Conservation (phyloP, 208 protist species). For the Leishmania guyanensis region DNA sequence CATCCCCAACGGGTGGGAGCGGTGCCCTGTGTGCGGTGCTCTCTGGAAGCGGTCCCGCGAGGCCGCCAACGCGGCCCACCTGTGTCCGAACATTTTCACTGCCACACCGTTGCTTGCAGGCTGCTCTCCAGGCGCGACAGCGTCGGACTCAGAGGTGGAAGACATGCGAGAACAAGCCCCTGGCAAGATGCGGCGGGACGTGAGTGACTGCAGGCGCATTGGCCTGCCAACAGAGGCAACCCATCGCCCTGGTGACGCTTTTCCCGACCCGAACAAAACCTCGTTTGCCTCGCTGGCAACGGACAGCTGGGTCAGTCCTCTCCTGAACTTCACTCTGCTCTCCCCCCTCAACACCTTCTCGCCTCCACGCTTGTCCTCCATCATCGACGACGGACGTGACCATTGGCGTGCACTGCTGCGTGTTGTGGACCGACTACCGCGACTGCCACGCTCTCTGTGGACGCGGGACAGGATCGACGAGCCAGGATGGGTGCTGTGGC, state of each 20-base stretch:
- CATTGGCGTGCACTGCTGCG: slow-evolving; percentile 39
- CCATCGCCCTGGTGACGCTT: slow-evolving; percentile 49
- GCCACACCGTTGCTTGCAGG: neutral
- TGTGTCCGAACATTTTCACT: slow-evolving; percentile 31
- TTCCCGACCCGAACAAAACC: slow-evolving; percentile 54
- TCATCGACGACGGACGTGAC: slow-evolving; percentile 36
- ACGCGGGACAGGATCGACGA: slow-evolving; percentile 41
- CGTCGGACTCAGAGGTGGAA: slow-evolving; percentile 13
- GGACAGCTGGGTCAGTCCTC: slow-evolving; percentile 72
- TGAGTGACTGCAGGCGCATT: neutral
- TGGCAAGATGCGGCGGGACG: neutral
- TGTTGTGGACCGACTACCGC: slow-evolving; percentile 52
- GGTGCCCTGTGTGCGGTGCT: slow-evolving; percentile 63
- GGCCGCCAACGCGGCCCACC: slow-evolving; percentile 18
- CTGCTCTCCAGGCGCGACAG: slow-evolving; percentile 11
- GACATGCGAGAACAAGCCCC: neutral
- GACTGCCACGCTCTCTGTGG: slow-evolving; percentile 39
- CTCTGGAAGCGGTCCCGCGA: slow-evolving; percentile 41
- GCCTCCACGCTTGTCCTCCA: slow-evolving; percentile 34
- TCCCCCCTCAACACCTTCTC: slow-evolving; percentile 50
- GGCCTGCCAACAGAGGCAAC: neutral
- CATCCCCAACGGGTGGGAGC: slow-evolving; percentile 59
- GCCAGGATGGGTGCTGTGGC: slow-evolving; percentile 57
- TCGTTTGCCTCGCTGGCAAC: slow-evolving; percentile 38
- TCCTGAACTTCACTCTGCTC: slow-evolving; percentile 61